Base-by-base conservation (phyloP, 2,329 filamentous ascomycete species). In the Hypoxylon sp. region DNA sequence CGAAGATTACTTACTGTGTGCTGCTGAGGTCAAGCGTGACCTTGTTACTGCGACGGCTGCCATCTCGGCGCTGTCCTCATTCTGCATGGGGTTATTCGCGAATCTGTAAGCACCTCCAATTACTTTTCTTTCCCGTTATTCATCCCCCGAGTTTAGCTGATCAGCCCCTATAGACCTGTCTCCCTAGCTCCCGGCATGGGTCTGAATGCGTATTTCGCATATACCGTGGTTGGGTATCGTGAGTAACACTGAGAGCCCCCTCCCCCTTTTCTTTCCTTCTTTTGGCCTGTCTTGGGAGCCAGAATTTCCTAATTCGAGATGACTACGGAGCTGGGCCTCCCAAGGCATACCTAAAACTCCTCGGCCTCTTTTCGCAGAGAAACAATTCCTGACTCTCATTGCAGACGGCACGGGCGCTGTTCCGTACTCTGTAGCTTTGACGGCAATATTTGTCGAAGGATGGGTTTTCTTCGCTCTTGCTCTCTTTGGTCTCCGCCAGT, bases 381-480 rank as follows among this genome's bases (percentile, higher is more conserved):
- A 11, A 11, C 13, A 35, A 35, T 35, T 35, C 10, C 33, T 35
- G 33, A 35, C 10, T 35, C 7, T 10, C 33, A 11, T 11, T 35
- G 7, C 33, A 35, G 33, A 95, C 77, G 94, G 93, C 48, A 86
- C 84, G 22, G 93, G 93, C 1, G 84, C 86, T 37, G 90, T 97
- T 7, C 89, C 92, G 0, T 97, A 93, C 77, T 80, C 87, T 59
- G 86, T 95, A 46, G 94, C 94, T 35, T 82, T 97, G 40, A 96
- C 93, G 3, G 93, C 94, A 60, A 94, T 96, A 72, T 97, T 97
- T 77, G 91, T 96, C 13, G 94, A 97, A 80, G 94, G 94, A 40
- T 92, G 92, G 79, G 90, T 97, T 69, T 97, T 97, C 81, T 88
- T 97, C 56, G 92, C 83, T 1, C 86, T 97, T 44, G 94, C 94